A percentile compares a stretch with the other conserved stretches of the same genome.
These are phyloP conservation scores for Isoetes taiwanensis DNA, from an alignment of 75 land plant species.

Conservation along the genomic window DNA sequence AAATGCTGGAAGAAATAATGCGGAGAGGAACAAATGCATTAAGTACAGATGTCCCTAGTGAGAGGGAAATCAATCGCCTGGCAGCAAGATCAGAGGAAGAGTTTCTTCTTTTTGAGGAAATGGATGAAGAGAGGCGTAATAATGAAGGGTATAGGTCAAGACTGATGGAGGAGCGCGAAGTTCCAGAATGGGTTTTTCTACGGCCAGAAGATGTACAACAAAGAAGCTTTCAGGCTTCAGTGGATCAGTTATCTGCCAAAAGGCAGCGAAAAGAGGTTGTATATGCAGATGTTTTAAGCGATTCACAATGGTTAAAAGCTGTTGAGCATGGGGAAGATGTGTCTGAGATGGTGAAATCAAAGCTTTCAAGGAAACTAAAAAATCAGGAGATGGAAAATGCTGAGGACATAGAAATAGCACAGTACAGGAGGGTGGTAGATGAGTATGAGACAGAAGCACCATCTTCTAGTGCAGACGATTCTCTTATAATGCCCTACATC, in stretches of 20 bases:
- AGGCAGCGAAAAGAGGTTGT: conserved; percentile 63
- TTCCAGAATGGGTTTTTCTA: conserved; percentile 87
- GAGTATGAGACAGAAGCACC: no score
- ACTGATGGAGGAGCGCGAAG: conserved; percentile 87
- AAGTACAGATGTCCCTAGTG: conserved; percentile 92
- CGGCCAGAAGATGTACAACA: conserved; percentile 13
- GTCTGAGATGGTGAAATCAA: conserved; percentile 19
- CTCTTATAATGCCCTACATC: no score
- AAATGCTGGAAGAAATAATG: conserved; percentile 92
- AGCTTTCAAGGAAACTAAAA: conserved; percentile 9
- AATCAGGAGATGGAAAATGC: neutral
- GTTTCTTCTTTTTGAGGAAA: conserved; percentile 76
- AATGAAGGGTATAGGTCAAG: conserved; percentile 74
- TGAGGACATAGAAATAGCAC: no score
- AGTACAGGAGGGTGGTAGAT: no score
- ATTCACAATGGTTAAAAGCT: conserved; percentile 81
- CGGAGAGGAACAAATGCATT: conserved; percentile 65
- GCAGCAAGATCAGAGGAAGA: conserved; percentile 80
- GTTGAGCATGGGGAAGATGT: conserved; percentile 69
- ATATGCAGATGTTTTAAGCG: conserved; percentile 70
- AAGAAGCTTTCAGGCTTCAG: neutral
- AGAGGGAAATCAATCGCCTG: conserved; percentile 89
- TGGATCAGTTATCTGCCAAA: conserved; percentile 33
- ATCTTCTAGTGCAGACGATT: no score
- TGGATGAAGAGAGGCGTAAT: conserved; percentile 87